phyloP scores from a whole-genome alignment of 768 basidiomycete species.

The Chalciporus pseudorubinellus region DNA sequence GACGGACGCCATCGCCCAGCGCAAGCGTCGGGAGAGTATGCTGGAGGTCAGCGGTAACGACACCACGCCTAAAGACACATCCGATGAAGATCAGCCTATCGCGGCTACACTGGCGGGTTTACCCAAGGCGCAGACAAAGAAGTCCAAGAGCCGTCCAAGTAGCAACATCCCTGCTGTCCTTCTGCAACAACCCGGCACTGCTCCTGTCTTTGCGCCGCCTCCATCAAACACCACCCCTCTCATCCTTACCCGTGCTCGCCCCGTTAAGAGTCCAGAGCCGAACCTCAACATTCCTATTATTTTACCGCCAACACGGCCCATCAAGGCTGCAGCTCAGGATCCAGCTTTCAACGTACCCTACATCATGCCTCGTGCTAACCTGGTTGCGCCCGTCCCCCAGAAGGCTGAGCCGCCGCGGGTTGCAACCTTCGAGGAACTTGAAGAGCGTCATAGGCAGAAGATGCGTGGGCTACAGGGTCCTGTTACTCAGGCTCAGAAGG shows the following conservation, averaged over 20 bases:
- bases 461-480: constrained; percentile 81
- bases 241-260: constrained; percentile 23
- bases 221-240: constrained; percentile 16
- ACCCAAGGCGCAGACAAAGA: constrained; percentile 18
- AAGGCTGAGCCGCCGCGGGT: constrained; percentile 51
- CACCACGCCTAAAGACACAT: constrained; percentile 31
- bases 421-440: constrained; percentile 84
- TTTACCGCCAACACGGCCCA: constrained; percentile 27
- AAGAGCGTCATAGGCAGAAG: constrained; percentile 82
- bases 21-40: constrained; percentile 71
- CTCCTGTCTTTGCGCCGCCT: constrained; percentile 26
- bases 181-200: constrained; percentile 30
- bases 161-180: constrained; percentile 28
- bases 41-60: constrained; percentile 44
- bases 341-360: constrained; percentile 38
- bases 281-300: constrained; percentile 32
- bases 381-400: constrained; percentile 44
- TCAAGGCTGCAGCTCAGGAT: constrained; percentile 36
- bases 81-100: constrained; percentile 36
- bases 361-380: constrained; percentile 46
- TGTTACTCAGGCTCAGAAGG: constrained; percentile 74
- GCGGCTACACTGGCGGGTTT: constrained; percentile 17
- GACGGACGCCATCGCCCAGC: constrained; percentile 65
- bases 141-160: constrained; percentile 15
- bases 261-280: constrained; percentile 17